Conservation (phyloP, 352 stramenopile species). For the Globisporangium nagaii region DNA sequence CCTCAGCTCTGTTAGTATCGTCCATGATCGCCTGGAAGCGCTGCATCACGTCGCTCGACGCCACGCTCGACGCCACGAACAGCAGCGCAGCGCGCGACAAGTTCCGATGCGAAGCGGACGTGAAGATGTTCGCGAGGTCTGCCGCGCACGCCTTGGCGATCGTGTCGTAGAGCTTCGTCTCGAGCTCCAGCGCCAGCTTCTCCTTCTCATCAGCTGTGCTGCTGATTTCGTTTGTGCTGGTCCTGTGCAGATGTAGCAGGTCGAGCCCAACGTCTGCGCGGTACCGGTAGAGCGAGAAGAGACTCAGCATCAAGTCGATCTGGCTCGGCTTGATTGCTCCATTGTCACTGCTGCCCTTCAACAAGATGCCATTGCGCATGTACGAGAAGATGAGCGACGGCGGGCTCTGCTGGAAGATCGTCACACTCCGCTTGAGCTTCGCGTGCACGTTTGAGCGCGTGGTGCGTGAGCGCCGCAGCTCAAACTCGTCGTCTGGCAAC, state of each 20-base stretch:
- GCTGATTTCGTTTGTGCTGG: neutral
- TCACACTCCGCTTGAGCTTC: constrained; percentile 23
- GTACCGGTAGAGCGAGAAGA: constrained; percentile 84
- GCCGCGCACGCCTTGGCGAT: constrained; percentile 64
- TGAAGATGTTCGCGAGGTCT: constrained; percentile 58
- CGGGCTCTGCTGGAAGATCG: constrained; percentile 74
- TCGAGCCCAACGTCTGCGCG: constrained; percentile 72
- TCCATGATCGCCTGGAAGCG: constrained; percentile 45
- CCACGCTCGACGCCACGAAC: constrained; percentile 66
- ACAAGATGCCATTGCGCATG: constrained; percentile 36
- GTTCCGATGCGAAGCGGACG: constrained; percentile 44
- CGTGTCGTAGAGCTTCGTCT: constrained; percentile 70
- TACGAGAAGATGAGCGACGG: constrained; percentile 68
- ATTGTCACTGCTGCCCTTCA: neutral
- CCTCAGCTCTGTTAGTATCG: constrained; percentile 33
- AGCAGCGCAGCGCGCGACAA: constrained; percentile 57
- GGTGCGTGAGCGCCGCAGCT: constrained; percentile 25
- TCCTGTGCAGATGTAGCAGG: constrained; percentile 22
- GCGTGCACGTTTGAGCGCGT: neutral
- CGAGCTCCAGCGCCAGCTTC: constrained; percentile 49
- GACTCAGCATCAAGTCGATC: constrained; percentile 71
- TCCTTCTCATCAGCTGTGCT: constrained; percentile 34
- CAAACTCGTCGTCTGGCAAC: constrained; percentile 51
- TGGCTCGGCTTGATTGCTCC: constrained; percentile 34
- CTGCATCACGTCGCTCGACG: constrained; percentile 50